phyloP scores from a whole-genome alignment of 2,329 filamentous ascomycete genomes.

The Aspergillus viridinutans region DNA sequence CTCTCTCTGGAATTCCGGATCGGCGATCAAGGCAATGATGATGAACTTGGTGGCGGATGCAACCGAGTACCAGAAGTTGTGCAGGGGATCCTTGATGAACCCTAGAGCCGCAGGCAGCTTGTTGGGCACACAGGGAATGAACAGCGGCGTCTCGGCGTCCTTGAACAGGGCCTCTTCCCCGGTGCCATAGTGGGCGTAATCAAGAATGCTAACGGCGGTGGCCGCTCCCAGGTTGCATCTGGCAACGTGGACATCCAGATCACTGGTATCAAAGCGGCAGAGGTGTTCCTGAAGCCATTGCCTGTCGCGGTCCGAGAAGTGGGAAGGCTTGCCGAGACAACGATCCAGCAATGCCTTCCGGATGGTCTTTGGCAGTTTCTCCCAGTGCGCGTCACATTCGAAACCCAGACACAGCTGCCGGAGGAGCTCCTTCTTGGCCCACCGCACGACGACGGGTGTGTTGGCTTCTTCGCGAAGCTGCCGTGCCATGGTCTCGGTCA shows the following conservation, averaged over 20 bases:
- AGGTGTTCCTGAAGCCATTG: conserved; percentile 42
- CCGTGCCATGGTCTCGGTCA: conserved; percentile 31
- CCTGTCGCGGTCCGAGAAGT: conserved; percentile 38
- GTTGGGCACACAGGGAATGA: conserved; percentile 27
- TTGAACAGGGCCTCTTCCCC: conserved; percentile 22
- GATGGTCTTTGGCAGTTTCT: conserved; percentile 45
- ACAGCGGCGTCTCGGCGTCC: conserved; percentile 21
- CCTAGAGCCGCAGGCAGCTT: conserved; percentile 19
- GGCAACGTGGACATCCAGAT: conserved; percentile 44
- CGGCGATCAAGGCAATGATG: conserved; percentile 48
- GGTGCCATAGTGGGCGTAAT: conserved; percentile 26
- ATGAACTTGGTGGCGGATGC: conserved; percentile 47
- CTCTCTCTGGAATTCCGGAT: conserved; percentile 51
- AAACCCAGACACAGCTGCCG: conserved; percentile 47
- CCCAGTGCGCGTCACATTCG: conserved; percentile 50
- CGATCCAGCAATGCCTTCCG: conserved; percentile 45
- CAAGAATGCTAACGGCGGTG: conserved; percentile 28
- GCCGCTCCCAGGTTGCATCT: conserved; percentile 48
- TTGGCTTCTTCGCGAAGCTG: conserved; percentile 35
- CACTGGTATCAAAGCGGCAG: conserved; percentile 33
- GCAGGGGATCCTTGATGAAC: conserved; percentile 31
- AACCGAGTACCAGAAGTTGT: conserved; percentile 41
- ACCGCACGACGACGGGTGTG: conserved; percentile 35
- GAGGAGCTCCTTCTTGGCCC: conserved; percentile 45
- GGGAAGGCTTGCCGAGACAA: conserved; percentile 41